A percentile compares a stretch with the other conserved stretches of the same genome.
These are phyloP conservation scores for Trichoderma sp. DNA, from an alignment of 2,329 filamentous ascomycete genomes.

Conservation along the genomic window DNA sequence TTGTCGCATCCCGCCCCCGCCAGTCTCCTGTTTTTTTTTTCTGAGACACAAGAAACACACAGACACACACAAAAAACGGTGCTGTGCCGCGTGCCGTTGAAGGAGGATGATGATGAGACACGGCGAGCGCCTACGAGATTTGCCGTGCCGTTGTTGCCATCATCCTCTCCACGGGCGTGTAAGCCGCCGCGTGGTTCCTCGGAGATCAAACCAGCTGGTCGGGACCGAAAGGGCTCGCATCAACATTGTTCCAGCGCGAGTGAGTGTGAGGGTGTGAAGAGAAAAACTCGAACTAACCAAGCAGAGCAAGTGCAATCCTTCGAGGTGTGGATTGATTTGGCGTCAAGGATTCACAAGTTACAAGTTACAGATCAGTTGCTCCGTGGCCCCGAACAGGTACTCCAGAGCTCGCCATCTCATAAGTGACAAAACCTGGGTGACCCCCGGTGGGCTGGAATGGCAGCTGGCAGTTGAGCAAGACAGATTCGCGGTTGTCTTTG, in stretches of 20 bases:
- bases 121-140: background rate
- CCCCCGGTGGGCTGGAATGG: background rate
- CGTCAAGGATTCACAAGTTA: background rate
- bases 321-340: background rate
- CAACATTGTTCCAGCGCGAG: background rate
- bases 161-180: background rate
- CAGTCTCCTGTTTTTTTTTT: background rate
- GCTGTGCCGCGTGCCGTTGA: background rate
- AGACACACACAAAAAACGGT: background rate
- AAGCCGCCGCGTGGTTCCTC: conserved; percentile 2
- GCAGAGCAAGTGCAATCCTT: background rate
- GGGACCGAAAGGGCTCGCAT: conserved; percentile 11
- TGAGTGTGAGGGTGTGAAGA: background rate
- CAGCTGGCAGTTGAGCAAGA: background rate
- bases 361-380: background rate
- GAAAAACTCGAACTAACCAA: background rate
- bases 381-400: background rate
- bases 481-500: background rate
- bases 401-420: background rate
- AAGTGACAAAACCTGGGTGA: background rate
- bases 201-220: conserved; percentile 19
- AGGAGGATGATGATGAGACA: conserved; percentile 1
- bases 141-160: background rate
- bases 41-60: background rate
- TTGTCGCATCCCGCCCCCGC: background rate